These are phyloP conservation scores for Cantharellus anzutake DNA, from an alignment of 768 basidiomycete genomes.

Conservation along the genomic window DNA sequence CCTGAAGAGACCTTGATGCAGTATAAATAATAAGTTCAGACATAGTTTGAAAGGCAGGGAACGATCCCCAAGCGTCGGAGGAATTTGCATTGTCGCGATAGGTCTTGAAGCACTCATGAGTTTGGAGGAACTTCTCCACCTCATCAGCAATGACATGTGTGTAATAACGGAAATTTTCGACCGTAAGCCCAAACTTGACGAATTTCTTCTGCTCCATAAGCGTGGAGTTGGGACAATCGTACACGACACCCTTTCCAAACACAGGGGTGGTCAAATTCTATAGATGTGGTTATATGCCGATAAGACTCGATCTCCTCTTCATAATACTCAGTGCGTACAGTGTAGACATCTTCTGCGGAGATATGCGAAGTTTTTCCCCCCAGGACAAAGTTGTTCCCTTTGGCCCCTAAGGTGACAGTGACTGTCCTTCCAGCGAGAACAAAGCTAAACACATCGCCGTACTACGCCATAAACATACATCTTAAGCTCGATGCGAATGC, in stretches of 20 bases:
- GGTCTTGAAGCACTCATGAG: conserved; percentile 40
- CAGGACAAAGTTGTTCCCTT: conserved; percentile 85
- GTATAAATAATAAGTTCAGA: conserved; percentile 90
- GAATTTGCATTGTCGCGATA: conserved; percentile 47
- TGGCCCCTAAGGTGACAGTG: conserved; percentile 78
- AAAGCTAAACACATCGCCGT: conserved; percentile 96
- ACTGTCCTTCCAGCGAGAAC: conserved; percentile 73
- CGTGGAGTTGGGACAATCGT: conserved; percentile 87
- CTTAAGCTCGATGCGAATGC: neutral
- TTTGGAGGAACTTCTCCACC: conserved; percentile 47
- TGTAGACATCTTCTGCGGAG: conserved; percentile 94
- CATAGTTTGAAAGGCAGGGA: conserved; percentile 53
- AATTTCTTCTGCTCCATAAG: conserved; percentile 99
- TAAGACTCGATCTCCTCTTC: neutral
- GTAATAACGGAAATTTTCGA: conserved; percentile 79
- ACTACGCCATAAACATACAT: conserved; percentile 28
- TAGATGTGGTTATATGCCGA: neutral
- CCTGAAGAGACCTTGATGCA: conserved; percentile 84
- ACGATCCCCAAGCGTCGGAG: conserved; percentile 51
- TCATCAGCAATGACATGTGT: conserved; percentile 62
- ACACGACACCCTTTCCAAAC: conserved; percentile 95
- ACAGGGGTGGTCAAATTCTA: conserved; percentile 86
- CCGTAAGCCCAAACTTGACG: conserved; percentile 86
- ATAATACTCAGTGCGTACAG: conserved; percentile 25
- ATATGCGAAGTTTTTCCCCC: conserved; percentile 86